Conservation (phyloP, 2,329 filamentous ascomycete species). For the Pseudogymnoascus sp. region DNA sequence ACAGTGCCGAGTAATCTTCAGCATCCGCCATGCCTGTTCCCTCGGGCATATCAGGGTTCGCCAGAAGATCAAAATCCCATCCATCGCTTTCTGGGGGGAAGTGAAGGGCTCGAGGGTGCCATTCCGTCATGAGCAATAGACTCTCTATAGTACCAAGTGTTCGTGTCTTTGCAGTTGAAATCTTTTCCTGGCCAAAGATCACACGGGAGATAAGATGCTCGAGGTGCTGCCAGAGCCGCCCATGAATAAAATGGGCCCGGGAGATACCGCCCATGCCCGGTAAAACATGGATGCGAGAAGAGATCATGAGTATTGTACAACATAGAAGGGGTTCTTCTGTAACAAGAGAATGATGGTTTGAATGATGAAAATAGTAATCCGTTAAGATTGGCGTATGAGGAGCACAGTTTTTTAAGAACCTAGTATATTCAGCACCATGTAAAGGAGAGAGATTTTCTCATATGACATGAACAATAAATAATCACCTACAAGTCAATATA, state of each 20-base stretch:
- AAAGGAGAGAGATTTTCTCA: background rate
- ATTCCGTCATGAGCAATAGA: constrained; percentile 47
- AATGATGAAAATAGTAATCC: constrained; percentile 42
- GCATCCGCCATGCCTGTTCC: constrained; percentile 28
- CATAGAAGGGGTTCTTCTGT: constrained; percentile 46
- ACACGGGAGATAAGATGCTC: constrained; percentile 46
- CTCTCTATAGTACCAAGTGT: constrained; percentile 47
- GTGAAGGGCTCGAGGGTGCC: constrained; percentile 48
- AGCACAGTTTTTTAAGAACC: constrained; percentile 44
- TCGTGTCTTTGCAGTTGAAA: constrained; percentile 40
- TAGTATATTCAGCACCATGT: constrained; percentile 13
- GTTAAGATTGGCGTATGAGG: constrained; percentile 43
- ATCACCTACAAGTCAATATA: constrained; percentile 41
- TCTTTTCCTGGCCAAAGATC: constrained; percentile 47
- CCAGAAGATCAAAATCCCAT: constrained; percentile 47
- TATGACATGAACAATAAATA: background rate
- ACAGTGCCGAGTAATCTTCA: constrained; percentile 25
- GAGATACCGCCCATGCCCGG: constrained; percentile 38
- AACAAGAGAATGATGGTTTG: constrained; percentile 41
- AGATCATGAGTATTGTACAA: constrained; percentile 47
- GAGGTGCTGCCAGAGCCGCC: constrained; percentile 47
- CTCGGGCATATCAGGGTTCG: constrained; percentile 30
- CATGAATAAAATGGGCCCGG: constrained; percentile 45
- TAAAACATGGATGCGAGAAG: constrained; percentile 43
- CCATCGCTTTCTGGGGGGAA: constrained; percentile 47